Conservation (phyloP, 345 rosid species). For the Citrus unshiu region DNA sequence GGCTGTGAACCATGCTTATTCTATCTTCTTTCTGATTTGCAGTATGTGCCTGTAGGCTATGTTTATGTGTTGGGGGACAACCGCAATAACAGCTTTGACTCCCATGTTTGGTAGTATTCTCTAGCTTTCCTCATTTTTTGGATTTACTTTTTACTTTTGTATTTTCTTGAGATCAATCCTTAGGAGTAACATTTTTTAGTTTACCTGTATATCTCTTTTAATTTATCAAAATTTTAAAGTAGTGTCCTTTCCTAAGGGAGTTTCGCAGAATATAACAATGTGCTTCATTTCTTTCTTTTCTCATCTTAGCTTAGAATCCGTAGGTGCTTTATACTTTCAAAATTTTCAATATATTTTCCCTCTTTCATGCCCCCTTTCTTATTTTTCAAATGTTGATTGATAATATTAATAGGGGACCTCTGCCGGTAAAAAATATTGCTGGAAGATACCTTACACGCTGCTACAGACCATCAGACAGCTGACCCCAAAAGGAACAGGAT, state of each 20-base stretch:
- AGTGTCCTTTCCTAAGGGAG: neutral
- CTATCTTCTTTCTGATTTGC: constrained; percentile 12
- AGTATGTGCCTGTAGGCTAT: constrained; percentile 33
- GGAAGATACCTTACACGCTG: constrained; percentile 20
- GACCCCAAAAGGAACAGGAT: neutral
- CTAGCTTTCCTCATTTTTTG: neutral
- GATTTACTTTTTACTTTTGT: neutral
- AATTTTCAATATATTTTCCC: neutral
- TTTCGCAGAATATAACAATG: neutral
- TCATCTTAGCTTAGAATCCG: neutral
- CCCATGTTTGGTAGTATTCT: constrained; percentile 29
- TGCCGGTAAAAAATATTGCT: constrained; percentile 15
- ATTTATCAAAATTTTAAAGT: neutral
- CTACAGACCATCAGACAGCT: constrained; percentile 18
- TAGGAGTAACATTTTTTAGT: neutral
- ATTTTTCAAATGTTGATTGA: neutral
- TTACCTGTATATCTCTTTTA: neutral
- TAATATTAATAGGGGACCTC: constrained; percentile 15
- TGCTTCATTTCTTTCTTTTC: neutral
- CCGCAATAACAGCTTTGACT: constrained; percentile 33
- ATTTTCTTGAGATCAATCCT: neutral
- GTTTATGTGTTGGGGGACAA: constrained; percentile 38
- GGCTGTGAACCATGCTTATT: neutral
- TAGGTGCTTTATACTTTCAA: neutral
- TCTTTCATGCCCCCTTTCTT: neutral